Conservation (phyloP, 2,329 filamentous ascomycete genomes). For the Alternaria sp. region DNA sequence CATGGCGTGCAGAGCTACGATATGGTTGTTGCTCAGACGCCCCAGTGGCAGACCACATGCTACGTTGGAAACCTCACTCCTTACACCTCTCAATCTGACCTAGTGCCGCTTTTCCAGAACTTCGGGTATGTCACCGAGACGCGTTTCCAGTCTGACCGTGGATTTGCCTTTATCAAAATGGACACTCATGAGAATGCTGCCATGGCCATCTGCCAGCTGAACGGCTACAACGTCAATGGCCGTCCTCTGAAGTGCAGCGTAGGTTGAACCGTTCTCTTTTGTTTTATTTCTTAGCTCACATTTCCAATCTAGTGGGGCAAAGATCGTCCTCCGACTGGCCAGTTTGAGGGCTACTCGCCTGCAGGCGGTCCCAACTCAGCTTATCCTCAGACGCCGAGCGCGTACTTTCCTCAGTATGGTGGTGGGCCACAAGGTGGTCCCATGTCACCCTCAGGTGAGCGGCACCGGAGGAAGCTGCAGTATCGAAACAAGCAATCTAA, state of each 20-base stretch:
- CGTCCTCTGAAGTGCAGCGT: slow-evolving; percentile 98
- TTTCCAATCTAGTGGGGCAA: slow-evolving; percentile 84
- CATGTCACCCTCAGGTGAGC: slow-evolving; percentile 68
- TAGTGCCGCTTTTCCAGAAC: slow-evolving; percentile 98
- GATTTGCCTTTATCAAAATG: slow-evolving; percentile 99
- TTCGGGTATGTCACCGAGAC: slow-evolving; percentile 98
- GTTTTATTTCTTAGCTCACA: slow-evolving; percentile 35
- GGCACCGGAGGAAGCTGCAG: slow-evolving; percentile 45
- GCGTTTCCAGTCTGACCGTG: slow-evolving; percentile 95
- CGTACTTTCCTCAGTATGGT: slow-evolving; percentile 94
- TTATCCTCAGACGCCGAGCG: slow-evolving; percentile 79
- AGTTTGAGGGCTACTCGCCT: slow-evolving; percentile 84
- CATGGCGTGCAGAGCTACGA: slow-evolving; percentile 97
- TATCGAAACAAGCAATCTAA: slow-evolving; percentile 50
- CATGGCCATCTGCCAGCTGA: slow-evolving; percentile 97
- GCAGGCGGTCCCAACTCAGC: slow-evolving; percentile 75
- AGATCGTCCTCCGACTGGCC: slow-evolving; percentile 87
- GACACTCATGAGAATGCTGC: slow-evolving; percentile 97
- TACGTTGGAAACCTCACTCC: slow-evolving; percentile 98
- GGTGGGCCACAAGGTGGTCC: slow-evolving; percentile 63
- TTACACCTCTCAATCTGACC: slow-evolving; percentile 94
- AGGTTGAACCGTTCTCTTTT: slow-evolving; percentile 59
- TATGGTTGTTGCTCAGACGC: slow-evolving; percentile 94
- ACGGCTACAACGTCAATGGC: slow-evolving; percentile 97
- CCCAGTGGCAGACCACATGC: slow-evolving; percentile 97